Evolutionary conservation across 306 rosid species (phyloP), one percentile per base, ranked within the genome.

Genomic region (Inga oerstediana): DNA sequence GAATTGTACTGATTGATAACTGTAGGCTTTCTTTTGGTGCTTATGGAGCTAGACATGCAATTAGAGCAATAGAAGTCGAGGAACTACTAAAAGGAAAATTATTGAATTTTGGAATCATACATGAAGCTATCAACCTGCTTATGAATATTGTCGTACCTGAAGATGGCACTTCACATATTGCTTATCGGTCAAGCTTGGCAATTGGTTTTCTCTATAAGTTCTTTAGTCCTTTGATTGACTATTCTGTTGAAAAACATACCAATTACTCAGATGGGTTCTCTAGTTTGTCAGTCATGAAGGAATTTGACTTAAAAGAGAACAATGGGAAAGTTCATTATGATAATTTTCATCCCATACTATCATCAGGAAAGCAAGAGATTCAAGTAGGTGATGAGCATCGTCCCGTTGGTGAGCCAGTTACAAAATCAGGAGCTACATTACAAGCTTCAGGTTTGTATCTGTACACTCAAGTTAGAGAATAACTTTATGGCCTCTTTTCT

Each of bases 381-480:
- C 87, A 84, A 84, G 69, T 83, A 78, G 85, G 88, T 12, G 78
- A 73, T 61, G 91, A 88, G 44, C 84, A 91, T 85, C 72, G 68
- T 82, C 97, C 99, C 6, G 70, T 95, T 79, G 99, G 99, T 43
- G 81, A 85, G 86, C 86, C 98, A 79, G 67, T 90, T 62, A 34
- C 43, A 19, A 95, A 95, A 88, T 83, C 88, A 7, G 95, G 94
- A 79, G 95, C 97, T 76, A 85, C 88, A 37, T 77, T 92, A 69
- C 98, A 95, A 88, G 95, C 98, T 66, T 93, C 98, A 85, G 98
- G 98, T 95, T 75, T 72, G 84, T 87, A 37, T 43, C 80, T 83
- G 37, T 67, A 58, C 72, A 34, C 32, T 61, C 64, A 34, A 76
- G 30, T 46, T 79, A 43, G 30, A 24, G 68, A 44, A 43, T 62